Conservation (phyloP, 1,139 yeast species). For the Suhomyces anneliseae region DNA sequence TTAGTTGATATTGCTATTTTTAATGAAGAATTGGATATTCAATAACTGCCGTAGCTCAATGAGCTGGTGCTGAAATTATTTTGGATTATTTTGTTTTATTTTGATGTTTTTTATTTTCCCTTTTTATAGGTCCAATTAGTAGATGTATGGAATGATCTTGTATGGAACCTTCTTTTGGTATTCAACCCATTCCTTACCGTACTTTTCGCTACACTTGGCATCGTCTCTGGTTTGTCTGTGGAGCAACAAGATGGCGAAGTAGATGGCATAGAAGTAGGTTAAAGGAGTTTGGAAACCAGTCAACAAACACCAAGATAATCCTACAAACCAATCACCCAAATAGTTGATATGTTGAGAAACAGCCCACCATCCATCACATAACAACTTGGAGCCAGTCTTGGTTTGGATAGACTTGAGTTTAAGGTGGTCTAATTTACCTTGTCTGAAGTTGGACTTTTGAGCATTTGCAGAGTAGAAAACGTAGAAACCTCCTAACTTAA, state of each 20-base stretch:
- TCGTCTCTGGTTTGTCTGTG: conserved; percentile 94
- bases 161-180: conserved; percentile 82
- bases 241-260: conserved; percentile 75
- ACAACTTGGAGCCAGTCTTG: conserved; percentile 72
- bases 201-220: conserved; percentile 82
- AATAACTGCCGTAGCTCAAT: too few relatives aligned
- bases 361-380: conserved; percentile 97
- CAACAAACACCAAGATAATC: conserved; percentile 90
- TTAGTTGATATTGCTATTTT: too few relatives aligned
- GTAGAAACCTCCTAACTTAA: conserved; percentile 64
- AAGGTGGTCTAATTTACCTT: conserved; percentile 64
- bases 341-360: conserved; percentile 89
- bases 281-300: conserved; percentile 81
- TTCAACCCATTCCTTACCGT: conserved; percentile 81
- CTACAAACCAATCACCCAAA: conserved; percentile 92
- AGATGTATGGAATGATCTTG: conserved; percentile 85
- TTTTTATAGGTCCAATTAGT: conserved; percentile 35
- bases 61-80: too few relatives aligned
- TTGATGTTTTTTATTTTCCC: not conserved
- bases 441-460: conserved; percentile 82
- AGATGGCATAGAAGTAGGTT: conserved; percentile 83
- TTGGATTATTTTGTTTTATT: too few relatives aligned
- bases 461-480: conserved; percentile 82
- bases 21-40: too few relatives aligned
- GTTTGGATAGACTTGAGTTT: conserved; percentile 70